Conservation (phyloP, 495 filamentous ascomycete species). For the Penicillium turbatum region DNA sequence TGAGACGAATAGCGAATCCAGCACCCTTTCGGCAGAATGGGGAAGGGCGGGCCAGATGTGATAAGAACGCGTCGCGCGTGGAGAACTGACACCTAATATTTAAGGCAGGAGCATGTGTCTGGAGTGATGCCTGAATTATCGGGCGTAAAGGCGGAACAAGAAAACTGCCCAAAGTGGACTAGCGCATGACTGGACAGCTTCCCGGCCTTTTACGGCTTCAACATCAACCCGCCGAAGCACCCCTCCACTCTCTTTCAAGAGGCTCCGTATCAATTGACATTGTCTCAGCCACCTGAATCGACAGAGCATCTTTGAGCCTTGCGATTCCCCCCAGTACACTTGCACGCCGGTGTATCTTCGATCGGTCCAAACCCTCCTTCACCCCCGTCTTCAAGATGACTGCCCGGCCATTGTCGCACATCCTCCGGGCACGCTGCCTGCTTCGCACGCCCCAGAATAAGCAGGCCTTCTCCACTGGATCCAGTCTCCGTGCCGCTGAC, state of each 20-base stretch:
- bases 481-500: slow-evolving; percentile 40
- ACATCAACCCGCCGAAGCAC: slow-evolving; percentile 39
- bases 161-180: slow-evolving; percentile 32
- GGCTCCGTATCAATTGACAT: slow-evolving; percentile 24
- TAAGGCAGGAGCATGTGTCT: slow-evolving; percentile 14
- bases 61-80: slow-evolving; percentile 43
- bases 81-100: slow-evolving; percentile 21
- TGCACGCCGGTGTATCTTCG: slow-evolving; percentile 2
- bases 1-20: slow-evolving; percentile 1
- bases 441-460: slow-evolving; percentile 36
- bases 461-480: slow-evolving; percentile 43
- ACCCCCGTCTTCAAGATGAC: slow-evolving; percentile 36
- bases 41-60: slow-evolving; percentile 11
- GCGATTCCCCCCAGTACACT: slow-evolving; percentile 2
- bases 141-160: slow-evolving; percentile 31
- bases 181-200: slow-evolving; percentile 35
- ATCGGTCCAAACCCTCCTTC: slow-evolving; percentile 5
- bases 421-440: slow-evolving; percentile 42
- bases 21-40: slow-evolving; percentile 10
- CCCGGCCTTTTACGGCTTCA: slow-evolving; percentile 47
- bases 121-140: slow-evolving; percentile 22
- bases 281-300: slow-evolving; percentile 9
- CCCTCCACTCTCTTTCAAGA: slow-evolving; percentile 32
- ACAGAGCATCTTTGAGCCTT: slow-evolving; percentile 17
- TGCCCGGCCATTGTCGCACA: slow-evolving; percentile 39